These are phyloP conservation scores for Exophiala bonariae DNA, from an alignment of 2,329 filamentous ascomycete species.

Conservation along the genomic window DNA sequence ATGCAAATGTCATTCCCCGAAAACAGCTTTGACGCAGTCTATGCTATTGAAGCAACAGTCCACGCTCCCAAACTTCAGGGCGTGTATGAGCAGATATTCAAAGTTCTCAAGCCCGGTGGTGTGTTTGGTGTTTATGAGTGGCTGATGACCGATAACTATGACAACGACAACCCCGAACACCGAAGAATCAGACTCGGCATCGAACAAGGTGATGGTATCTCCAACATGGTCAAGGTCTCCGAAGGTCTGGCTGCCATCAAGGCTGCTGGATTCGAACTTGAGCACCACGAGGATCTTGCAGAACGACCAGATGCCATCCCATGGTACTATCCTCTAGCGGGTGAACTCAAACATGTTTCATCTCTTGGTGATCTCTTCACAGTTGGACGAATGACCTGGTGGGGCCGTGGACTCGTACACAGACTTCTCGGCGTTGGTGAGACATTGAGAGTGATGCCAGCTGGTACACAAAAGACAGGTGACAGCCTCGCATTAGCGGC, in stretches of 20 bases:
- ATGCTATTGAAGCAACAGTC: conserved; percentile 95
- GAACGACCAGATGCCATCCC: conserved; percentile 72
- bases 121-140: conserved; percentile 98
- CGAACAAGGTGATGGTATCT: conserved; percentile 93
- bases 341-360: conserved; percentile 80
- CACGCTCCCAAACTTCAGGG: conserved; percentile 89
- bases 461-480: conserved; percentile 90
- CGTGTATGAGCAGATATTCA: conserved; percentile 92
- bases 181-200: conserved; percentile 90
- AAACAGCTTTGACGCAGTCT: conserved; percentile 90
- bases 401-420: conserved; percentile 74
- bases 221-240: conserved; percentile 89
- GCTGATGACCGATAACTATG: conserved; percentile 96
- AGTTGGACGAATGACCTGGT: conserved; percentile 84
- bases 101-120: conserved; percentile 92
- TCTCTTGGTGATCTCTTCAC: conserved; percentile 71
- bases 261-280: conserved; percentile 79
- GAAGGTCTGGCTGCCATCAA: conserved; percentile 83
- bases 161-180: conserved; percentile 83
- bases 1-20: conserved; percentile 98
- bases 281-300: conserved; percentile 84
- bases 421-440: conserved; percentile 76
- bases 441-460: conserved; percentile 70
- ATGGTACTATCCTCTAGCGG: conserved; percentile 92
- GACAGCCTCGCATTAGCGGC: conserved; percentile 80